Percentiles rank a stretch among this genome's conserved stretches.
Evolutionary conservation across 192 early-diverging fungal species (phyloP).

Genomic region (Phycomyces blakesleeanus): DNA sequence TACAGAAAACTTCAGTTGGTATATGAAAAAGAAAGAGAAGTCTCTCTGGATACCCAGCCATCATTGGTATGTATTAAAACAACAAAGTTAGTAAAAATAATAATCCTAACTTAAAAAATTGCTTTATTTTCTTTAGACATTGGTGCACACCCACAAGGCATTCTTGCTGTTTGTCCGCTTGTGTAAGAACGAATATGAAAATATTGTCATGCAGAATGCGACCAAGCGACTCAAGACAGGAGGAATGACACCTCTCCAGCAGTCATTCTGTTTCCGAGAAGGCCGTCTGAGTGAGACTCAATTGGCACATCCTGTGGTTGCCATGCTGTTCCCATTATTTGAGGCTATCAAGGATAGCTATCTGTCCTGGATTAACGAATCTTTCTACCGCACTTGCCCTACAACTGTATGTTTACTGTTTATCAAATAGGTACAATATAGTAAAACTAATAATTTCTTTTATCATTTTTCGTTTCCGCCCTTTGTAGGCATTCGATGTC

Average conservation of each 20-base stretch:
- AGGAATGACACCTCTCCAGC: conserved; percentile 35
- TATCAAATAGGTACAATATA: not conserved
- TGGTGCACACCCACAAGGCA: conserved; percentile 15
- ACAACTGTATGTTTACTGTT: conserved; percentile 3
- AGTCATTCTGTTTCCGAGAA: conserved; percentile 39
- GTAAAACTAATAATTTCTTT: not conserved
- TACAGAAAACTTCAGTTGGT: conserved; percentile 7
- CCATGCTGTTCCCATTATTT: conserved; percentile 44
- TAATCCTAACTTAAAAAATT: not conserved
- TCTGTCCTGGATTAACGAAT: conserved; percentile 26
- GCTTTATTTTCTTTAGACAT: not conserved
- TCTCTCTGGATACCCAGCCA: not conserved
- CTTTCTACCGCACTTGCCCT: conserved; percentile 8
- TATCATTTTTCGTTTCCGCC: too few species aligned
- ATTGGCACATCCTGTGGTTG: conserved; percentile 40
- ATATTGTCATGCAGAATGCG: conserved; percentile 15
- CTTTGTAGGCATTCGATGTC: conserved; percentile 21
- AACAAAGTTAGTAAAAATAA: not conserved
- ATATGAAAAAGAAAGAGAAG: not conserved
- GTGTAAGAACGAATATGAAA: conserved; percentile 25
- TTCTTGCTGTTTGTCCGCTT: conserved; percentile 27
- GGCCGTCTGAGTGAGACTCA: conserved; percentile 39
- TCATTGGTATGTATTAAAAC: not conserved
- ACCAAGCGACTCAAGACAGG: conserved; percentile 22
- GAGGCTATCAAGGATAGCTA: conserved; percentile 28